A percentile compares a stretch with the other conserved stretches of the same genome.
Evolutionary conservation across 1,284 basidiomycete species (phyloP).

Genomic region (Ustilago cynodontis): DNA sequence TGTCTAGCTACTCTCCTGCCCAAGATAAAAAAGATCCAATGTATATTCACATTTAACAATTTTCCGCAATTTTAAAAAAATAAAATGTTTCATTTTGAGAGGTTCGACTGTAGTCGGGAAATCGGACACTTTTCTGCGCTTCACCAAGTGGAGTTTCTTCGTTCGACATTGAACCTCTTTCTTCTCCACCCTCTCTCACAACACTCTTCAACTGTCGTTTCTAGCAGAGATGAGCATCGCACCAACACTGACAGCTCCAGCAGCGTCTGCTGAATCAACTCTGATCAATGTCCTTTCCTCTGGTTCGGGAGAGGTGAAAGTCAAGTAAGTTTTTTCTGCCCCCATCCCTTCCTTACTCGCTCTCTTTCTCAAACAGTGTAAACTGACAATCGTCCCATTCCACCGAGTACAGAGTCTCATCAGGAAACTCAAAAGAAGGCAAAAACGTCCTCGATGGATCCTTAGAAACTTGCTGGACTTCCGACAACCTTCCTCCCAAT

Average conservation of each 20-base stretch:
- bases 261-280: not conserved
- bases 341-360: not conserved
- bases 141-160: not conserved
- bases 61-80: too few relatives aligned
- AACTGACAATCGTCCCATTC: not conserved
- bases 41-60: too few relatives aligned
- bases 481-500: slow-evolving; percentile 42
- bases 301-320: slow-evolving; percentile 18
- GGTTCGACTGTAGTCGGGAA: too few relatives aligned
- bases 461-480: slow-evolving; percentile 52
- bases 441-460: slow-evolving; percentile 46
- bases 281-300: slow-evolving; percentile 36
- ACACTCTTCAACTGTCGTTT: not conserved
- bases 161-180: not conserved
- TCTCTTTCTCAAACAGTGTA: not conserved
- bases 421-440: slow-evolving; percentile 44
- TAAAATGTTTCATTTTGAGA: too few relatives aligned
- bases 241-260: slow-evolving; percentile 21
- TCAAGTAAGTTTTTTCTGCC: slow-evolving; percentile 29
- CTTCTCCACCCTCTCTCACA: not conserved
- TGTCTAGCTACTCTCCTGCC: too few relatives aligned
- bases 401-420: slow-evolving; percentile 26
- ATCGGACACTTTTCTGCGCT: not conserved
- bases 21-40: too few relatives aligned
- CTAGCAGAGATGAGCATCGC: slow-evolving; percentile 25